Evolutionary conservation across 495 filamentous ascomycete species (phyloP), one percentile per base, ranked within the genome.

Genomic region (Annulohypoxylon moriforme): DNA sequence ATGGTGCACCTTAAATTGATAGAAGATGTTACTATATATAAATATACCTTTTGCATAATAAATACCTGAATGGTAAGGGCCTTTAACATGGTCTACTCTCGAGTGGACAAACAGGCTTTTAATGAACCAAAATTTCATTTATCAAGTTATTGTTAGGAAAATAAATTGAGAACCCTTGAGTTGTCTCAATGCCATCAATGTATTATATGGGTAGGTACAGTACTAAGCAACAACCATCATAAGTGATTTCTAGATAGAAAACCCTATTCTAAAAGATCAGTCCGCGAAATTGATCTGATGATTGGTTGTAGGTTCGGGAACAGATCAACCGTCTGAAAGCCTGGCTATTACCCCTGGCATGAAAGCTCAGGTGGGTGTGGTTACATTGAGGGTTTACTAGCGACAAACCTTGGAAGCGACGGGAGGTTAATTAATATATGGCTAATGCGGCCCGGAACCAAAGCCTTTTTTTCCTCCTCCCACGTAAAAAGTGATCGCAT

Each of bases 371-470:
- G 56, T 16, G 20, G 29, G 31, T 47, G 33, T 33, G 56, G 58
- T 62, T 27, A 56, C 49, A 62, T 68, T 29, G 40, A 57, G 62
- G 57, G 57, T 66, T 66, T 31, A 16, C 47, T 52, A 57, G 49
- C 10, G 9, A 4, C 3, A n/a, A 57, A 56, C 47, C 42, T 16
- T 67, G 58, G 25, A 24, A 36, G 33, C 31, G 33, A 59, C 24
- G 24, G 46, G 24, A 14, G 29, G 22, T 73, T 69, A 72, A 66
- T 77, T 75, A 75, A 77, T 73, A 53, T 73, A 50, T 67, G 67
- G 75, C 67, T 73, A 73, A 73, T 67, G 50, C 73, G 69, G 75
- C 27, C 69, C 75, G 75, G 75, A 67, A 59, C 34, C 20, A 68
- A 22, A 42, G 57, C 63, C 24, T 36, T 56, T 52, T 62, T 58